Conservation (phyloP, 805 yeast species). For the Starmerella powellii region DNA sequence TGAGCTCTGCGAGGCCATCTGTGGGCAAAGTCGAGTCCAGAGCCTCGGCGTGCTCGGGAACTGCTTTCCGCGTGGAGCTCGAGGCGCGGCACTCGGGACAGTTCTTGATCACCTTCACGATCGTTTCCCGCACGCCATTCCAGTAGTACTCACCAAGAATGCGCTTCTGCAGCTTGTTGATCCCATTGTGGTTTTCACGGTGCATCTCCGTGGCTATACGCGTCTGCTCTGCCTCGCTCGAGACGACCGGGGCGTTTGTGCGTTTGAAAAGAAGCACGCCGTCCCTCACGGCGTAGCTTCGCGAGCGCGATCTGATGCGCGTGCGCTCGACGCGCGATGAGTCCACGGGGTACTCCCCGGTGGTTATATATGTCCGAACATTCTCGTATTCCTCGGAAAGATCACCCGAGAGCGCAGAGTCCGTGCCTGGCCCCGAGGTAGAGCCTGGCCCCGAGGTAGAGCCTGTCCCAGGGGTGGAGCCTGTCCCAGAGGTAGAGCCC, state of each 20-base stretch:
- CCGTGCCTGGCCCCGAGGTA: too few relatives aligned
- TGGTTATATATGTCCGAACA: slow-evolving; percentile 61
- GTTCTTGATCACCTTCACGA: slow-evolving; percentile 59
- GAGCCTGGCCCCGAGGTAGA: neutral
- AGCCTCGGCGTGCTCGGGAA: neutral
- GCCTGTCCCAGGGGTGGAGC: too few relatives aligned
- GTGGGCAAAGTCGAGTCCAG: neutral
- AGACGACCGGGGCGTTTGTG: slow-evolving; percentile 53
- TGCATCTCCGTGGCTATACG: slow-evolving; percentile 66
- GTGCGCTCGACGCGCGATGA: slow-evolving; percentile 77
- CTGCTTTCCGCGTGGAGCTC: neutral
- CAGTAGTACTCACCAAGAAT: slow-evolving; percentile 78
- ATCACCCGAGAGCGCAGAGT: slow-evolving; percentile 4
- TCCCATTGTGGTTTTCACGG: slow-evolving; percentile 59
- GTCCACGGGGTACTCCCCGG: slow-evolving; percentile 77
- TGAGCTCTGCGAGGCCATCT: neutral
- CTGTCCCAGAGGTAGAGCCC: too few relatives aligned
- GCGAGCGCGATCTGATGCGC: slow-evolving; percentile 64
- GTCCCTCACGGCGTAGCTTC: slow-evolving; percentile 57
- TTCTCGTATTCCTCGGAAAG: slow-evolving; percentile 50
- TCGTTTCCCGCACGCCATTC: slow-evolving; percentile 83
- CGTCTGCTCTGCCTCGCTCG: slow-evolving; percentile 61
- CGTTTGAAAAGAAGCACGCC: slow-evolving; percentile 69
- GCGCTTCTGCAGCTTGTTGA: slow-evolving; percentile 70
- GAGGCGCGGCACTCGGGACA: slow-evolving; percentile 51